These are phyloP conservation scores for Calonectria honghensis DNA, from an alignment of 2,329 filamentous ascomycete species.

Conservation along the genomic window DNA sequence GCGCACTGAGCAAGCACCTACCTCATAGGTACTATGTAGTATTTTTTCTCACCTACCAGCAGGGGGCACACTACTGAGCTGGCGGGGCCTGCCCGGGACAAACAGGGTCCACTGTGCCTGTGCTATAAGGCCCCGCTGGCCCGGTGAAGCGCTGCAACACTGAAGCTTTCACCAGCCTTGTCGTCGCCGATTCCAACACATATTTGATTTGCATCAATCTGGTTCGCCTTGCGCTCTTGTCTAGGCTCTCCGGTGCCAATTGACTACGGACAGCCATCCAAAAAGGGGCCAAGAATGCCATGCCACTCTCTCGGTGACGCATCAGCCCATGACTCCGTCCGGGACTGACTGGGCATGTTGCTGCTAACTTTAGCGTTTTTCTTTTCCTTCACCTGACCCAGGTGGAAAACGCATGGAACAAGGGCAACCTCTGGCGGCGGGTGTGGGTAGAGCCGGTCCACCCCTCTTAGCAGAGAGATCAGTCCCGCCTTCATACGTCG, in stretches of 20 bases:
- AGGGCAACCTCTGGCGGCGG: constrained; percentile 29
- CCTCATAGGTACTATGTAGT: constrained; percentile 15
- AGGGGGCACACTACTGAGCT: constrained; percentile 12
- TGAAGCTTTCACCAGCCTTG: constrained; percentile 11
- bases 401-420: constrained; percentile 38
- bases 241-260: not conserved
- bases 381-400: constrained; percentile 33
- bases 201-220: not conserved
- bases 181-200: not conserved
- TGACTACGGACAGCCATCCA: not conserved
- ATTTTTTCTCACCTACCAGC: not conserved
- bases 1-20: not conserved
- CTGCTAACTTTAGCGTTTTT: constrained; percentile 26
- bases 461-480: constrained; percentile 31
- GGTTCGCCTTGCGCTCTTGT: not conserved
- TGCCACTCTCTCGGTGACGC: not conserved
- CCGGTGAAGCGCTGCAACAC: constrained; percentile 17
- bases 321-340: constrained; percentile 30
- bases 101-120: constrained; percentile 28
- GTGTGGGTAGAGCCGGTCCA: constrained; percentile 26
- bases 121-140: constrained; percentile 25
- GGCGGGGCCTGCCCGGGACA: constrained; percentile 15
- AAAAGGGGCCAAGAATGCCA: not conserved
- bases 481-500: constrained; percentile 20
- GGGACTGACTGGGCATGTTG: constrained; percentile 19